A percentile compares a stretch with the other conserved stretches of the same genome.
Conservation (phyloP, 2,329 filamentous ascomycete species). For the Sphaerostilbella broomeana region DNA sequence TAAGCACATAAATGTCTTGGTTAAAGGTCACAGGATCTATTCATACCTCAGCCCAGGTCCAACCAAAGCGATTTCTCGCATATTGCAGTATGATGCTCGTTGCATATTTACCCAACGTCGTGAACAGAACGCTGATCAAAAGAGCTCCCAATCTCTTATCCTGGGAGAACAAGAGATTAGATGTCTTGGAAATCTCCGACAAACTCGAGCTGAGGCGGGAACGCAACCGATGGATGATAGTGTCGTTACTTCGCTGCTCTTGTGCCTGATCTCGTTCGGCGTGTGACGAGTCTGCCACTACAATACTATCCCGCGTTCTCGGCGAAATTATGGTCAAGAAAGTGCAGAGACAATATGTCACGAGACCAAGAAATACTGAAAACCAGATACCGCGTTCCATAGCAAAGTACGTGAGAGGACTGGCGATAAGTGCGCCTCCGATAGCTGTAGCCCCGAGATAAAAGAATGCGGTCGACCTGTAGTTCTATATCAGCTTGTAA, state of each 20-base stretch:
- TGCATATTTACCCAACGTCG: constrained; percentile 10
- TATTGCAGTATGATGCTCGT: constrained; percentile 15
- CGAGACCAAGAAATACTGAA: constrained; percentile 1
- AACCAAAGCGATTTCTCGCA: constrained; percentile 14
- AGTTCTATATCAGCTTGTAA: not conserved
- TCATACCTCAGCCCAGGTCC: constrained; percentile 15
- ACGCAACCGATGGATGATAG: not conserved
- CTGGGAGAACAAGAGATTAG: not conserved
- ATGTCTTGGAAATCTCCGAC: not conserved
- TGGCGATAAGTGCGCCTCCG: constrained; percentile 14
- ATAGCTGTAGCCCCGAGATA: constrained; percentile 15
- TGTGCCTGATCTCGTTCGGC: too few species aligned
- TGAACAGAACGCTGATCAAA: constrained; percentile 8
- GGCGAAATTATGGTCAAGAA: not conserved
- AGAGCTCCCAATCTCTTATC: not conserved
- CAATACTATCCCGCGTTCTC: not conserved
- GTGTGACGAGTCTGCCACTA: not conserved
- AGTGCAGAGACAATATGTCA: not conserved
- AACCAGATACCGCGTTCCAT: constrained; percentile 15
- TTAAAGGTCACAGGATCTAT: too few species aligned
- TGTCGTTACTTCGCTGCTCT: not conserved
- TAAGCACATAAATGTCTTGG: constrained; percentile 2
- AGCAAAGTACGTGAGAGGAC: constrained; percentile 15
- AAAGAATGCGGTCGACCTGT: constrained; percentile 16
- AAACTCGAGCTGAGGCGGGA: not conserved